Evolutionary conservation across 352 stramenopile species (phyloP).

Genomic region (Plasmopara viticola): DNA sequence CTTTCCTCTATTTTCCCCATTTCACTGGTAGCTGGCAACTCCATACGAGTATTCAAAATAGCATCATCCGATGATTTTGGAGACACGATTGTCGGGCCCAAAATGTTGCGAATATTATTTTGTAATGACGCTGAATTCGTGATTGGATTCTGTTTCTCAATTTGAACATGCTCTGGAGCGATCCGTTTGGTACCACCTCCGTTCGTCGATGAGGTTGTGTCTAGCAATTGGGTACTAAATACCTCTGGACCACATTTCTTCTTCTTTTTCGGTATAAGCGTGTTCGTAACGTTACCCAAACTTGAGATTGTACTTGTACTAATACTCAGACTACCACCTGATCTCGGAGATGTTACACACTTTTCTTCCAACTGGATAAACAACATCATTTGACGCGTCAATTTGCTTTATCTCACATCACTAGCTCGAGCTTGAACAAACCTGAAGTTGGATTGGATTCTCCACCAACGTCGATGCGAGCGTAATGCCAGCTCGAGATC

Average conservation of each 20-base stretch:
- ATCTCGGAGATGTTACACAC: conserved; percentile 19
- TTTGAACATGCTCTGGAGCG: conserved; percentile 39
- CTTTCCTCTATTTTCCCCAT: conserved; percentile 26
- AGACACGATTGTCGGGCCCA: conserved; percentile 47
- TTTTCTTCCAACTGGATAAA: conserved; percentile 63
- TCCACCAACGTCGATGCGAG: conserved; percentile 73
- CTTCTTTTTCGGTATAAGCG: conserved; percentile 66
- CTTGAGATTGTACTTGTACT: conserved; percentile 3
- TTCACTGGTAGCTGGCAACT: conserved; percentile 9
- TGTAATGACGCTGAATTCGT: conserved; percentile 54
- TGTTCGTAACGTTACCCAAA: conserved; percentile 29
- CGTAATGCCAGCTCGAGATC: conserved; percentile 70
- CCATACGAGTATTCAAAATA: conserved; percentile 56
- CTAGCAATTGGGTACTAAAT: neutral
- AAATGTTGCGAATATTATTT: conserved; percentile 80
- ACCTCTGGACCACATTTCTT: conserved; percentile 11
- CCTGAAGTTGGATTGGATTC: conserved; percentile 74
- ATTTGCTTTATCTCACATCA: conserved; percentile 7
- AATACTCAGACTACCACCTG: conserved; percentile 7
- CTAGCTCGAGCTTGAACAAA: conserved; percentile 10
- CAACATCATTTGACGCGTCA: neutral
- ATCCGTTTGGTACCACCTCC: conserved; percentile 70
- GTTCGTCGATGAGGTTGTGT: conserved; percentile 23
- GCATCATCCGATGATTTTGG: conserved; percentile 42
- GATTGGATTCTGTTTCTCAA: conserved; percentile 6